Evolutionary conservation across 2,329 filamentous ascomycete species (phyloP).

Genomic region (Pseudocercospora eumusae): DNA sequence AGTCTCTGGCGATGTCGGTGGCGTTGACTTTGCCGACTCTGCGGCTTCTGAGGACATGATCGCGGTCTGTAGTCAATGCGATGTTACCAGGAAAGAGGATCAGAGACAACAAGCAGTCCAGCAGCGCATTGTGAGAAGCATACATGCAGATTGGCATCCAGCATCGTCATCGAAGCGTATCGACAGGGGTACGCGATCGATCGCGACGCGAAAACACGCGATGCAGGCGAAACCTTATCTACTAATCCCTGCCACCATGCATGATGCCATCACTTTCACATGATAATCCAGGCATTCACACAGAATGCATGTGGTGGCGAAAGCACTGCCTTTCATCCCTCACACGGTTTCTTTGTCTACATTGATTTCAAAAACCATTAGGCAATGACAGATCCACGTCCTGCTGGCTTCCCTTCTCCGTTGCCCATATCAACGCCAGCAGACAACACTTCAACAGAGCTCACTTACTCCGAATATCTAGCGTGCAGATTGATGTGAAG

Average conservation of each 20-base stretch:
- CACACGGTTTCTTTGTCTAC: neutral
- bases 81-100: neutral
- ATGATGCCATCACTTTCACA: neutral
- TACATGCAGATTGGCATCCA: neutral
- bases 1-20: conserved; percentile 40
- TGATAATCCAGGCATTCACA: neutral
- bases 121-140: neutral
- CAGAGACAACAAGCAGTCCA: neutral
- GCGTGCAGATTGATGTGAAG: neutral
- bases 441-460: neutral
- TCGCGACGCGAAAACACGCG: neutral
- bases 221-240: neutral
- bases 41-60: conserved; percentile 28
- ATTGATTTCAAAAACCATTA: neutral
- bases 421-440: neutral
- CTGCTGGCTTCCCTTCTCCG: neutral
- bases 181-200: conserved; percentile 4
- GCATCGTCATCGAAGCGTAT: neutral
- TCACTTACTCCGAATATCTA: neutral
- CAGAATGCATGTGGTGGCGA: no score
- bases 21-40: conserved; percentile 33
- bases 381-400: neutral
- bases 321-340: neutral
- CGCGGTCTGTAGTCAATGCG: neutral
- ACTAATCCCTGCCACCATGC: neutral